Evolutionary conservation across 1,284 basidiomycete species (phyloP).

Genomic region (Cryptococcus jaspeensis): DNA sequence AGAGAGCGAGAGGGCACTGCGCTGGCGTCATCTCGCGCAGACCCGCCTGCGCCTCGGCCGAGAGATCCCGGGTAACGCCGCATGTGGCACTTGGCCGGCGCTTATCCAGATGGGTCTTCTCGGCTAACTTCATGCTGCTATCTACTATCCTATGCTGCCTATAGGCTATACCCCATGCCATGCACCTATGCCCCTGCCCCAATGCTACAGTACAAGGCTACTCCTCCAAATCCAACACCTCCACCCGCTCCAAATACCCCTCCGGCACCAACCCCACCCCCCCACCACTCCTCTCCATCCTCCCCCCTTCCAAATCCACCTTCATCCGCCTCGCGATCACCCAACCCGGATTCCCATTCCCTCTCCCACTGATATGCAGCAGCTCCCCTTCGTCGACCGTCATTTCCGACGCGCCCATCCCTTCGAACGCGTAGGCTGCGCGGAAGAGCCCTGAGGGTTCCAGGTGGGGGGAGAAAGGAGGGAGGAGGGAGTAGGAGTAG

Average conservation of each 20-base stretch:
- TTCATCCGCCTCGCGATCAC: slow-evolving; percentile 43
- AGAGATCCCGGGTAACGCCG: too few species aligned
- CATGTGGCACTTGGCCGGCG: too few species aligned
- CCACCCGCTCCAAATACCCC: slow-evolving; percentile 40
- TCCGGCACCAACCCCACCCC: slow-evolving; percentile 48
- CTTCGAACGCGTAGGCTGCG: slow-evolving; percentile 43
- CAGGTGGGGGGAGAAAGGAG: slow-evolving; percentile 5
- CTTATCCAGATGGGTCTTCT: too few species aligned
- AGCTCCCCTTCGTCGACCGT: slow-evolving; percentile 42
- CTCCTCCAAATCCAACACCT: slow-evolving; percentile 5
- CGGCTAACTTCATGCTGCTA: too few species aligned
- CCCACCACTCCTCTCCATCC: slow-evolving; percentile 16
- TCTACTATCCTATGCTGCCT: too few species aligned
- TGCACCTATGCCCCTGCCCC: too few species aligned
- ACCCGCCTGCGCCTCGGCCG: too few species aligned
- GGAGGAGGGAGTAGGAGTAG: slow-evolving; percentile 10
- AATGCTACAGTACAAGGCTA: too few species aligned
- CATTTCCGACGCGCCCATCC: slow-evolving; percentile 47
- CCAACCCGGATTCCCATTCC: slow-evolving; percentile 48
- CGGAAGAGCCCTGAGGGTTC: slow-evolving; percentile 45
- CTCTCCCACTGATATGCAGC: slow-evolving; percentile 43
- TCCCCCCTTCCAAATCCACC: slow-evolving; percentile 9
- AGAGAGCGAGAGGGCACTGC: too few species aligned
- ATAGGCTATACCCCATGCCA: background rate
- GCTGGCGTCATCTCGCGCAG: too few species aligned